These are phyloP conservation scores for Trypanosoma congolense DNA, from an alignment of 208 protist genomes.

Conservation along the genomic window DNA sequence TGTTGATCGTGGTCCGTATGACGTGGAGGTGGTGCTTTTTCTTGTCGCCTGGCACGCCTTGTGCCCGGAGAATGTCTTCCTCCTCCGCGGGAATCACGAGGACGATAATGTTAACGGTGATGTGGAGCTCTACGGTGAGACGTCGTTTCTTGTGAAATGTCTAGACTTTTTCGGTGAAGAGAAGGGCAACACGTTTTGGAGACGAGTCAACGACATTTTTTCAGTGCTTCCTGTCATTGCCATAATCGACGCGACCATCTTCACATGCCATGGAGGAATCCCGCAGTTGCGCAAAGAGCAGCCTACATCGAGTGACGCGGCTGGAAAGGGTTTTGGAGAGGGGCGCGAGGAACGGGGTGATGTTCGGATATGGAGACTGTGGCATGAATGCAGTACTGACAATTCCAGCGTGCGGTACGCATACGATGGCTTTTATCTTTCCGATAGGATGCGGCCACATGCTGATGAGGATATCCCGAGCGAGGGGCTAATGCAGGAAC, in stretches of 20 bases:
- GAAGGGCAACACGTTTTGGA: constrained; percentile 61
- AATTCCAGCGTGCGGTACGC: neutral
- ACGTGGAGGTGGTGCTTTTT: constrained; percentile 65
- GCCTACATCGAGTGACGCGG: neutral
- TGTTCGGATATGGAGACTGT: neutral
- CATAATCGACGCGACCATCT: constrained; percentile 77
- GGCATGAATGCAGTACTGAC: neutral
- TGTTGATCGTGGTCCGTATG: constrained; percentile 89
- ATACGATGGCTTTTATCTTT: neutral
- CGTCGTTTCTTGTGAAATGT: constrained; percentile 57
- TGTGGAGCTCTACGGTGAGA: constrained; percentile 38
- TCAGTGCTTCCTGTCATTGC: constrained; percentile 66
- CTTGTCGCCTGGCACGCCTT: constrained; percentile 69
- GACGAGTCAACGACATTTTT: constrained; percentile 67
- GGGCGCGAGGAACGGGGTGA: neutral
- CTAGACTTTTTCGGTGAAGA: constrained; percentile 49
- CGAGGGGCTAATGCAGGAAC: constrained; percentile 21
- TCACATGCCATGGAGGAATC: constrained; percentile 87
- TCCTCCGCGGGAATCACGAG: constrained; percentile 89
- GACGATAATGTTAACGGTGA: constrained; percentile 69
- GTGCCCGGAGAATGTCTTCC: constrained; percentile 54
- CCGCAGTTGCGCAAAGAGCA: constrained; percentile 30
- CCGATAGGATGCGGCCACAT: neutral
- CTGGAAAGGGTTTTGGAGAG: neutral
- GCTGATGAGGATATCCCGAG: constrained; percentile 20